Evolutionary conservation across 1,139 yeast species (phyloP).

Genomic region (Protomyces arabidopsidicola): DNA sequence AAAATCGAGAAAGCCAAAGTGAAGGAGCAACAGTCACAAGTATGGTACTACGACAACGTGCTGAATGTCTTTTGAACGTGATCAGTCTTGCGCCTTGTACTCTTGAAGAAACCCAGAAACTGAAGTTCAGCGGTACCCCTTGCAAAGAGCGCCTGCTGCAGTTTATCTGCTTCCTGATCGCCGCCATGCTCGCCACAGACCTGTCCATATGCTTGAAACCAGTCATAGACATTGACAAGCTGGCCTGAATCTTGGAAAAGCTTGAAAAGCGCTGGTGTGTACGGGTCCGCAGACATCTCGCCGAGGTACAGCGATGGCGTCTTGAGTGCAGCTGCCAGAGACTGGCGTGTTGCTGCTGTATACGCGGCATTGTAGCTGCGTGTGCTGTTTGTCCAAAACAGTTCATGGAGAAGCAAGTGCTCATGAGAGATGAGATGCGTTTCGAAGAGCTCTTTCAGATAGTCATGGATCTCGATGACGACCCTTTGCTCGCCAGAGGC

Average conservation of each 20-base stretch:
- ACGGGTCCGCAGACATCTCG: conserved; percentile 10
- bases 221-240: conserved; percentile 30
- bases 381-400: conserved; percentile 5
- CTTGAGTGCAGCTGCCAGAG: conserved; percentile 10
- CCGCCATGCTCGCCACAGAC: background rate
- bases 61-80: conserved; percentile 28
- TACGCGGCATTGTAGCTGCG: conserved; percentile 7
- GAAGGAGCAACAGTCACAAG: background rate
- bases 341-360: conserved; percentile 4
- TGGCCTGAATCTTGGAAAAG: conserved; percentile 29
- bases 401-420: conserved; percentile 22
- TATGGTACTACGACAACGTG: background rate
- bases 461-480: background rate
- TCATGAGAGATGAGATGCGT: conserved; percentile 9
- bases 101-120: conserved; percentile 29
- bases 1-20: too few species aligned
- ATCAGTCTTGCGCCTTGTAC: conserved; percentile 30
- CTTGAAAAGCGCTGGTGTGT: conserved; percentile 24
- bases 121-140: conserved; percentile 29
- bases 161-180: background rate
- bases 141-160: conserved; percentile 25
- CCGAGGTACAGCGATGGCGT: conserved; percentile 11
- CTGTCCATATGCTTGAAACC: conserved; percentile 27
- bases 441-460: conserved; percentile 1
- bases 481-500: background rate